Evolutionary conservation across 371 early-diverging fungal genomes (phyloP), one percentile per base, ranked within the genome.

Genomic region (Mucor indicus): DNA sequence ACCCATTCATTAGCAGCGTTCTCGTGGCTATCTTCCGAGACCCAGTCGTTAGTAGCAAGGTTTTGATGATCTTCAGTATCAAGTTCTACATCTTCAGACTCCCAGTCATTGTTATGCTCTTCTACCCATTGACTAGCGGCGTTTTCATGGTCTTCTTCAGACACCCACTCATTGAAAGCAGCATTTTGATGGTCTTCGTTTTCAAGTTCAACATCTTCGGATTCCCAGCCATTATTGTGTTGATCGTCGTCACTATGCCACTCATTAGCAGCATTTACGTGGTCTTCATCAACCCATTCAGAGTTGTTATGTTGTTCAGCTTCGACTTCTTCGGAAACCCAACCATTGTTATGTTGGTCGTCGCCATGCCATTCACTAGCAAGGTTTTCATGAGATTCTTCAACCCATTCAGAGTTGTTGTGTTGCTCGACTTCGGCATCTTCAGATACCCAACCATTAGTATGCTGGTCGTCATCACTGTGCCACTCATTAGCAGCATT

Each of bases 161-260:
- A 38, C 0, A 20, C 45, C 62, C 62, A 62, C 16, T 53, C 50
- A 38, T n/a, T n/a, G n/a, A n/a, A n/a, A n/a, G 49, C 16, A 27
- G 35, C 57, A 35, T 55, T 60, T 3, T 27, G 1, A 33, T 60
- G 60, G 23, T 30, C 1, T 52, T 38, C n/a, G 44, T 12, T 15
- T 12, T 48, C 41, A 1, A 33, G 24, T 21, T 51, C 41, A 25
- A 41, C 15, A 13, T 54, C 60, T 10, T 50, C 23, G 6, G 55
- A 37, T 8, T 44, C 44, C 56, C 56, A 55, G 20, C 39, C 44
- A 17, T 53, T 38, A 15, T 12, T 15, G 27, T 40, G 50, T 1
- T 49, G 12, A 11, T 50, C 31, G 36, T 32, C 33, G 15, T 24
- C 23, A n/a, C n/a, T n/a, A n/a, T n/a, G n/a, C n/a, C n/a, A n/a